Percentiles rank a stretch among this genome's conserved stretches.
These are phyloP conservation scores for Teunomyces stri DNA, from an alignment of 805 yeast genomes.

Conservation along the genomic window DNA sequence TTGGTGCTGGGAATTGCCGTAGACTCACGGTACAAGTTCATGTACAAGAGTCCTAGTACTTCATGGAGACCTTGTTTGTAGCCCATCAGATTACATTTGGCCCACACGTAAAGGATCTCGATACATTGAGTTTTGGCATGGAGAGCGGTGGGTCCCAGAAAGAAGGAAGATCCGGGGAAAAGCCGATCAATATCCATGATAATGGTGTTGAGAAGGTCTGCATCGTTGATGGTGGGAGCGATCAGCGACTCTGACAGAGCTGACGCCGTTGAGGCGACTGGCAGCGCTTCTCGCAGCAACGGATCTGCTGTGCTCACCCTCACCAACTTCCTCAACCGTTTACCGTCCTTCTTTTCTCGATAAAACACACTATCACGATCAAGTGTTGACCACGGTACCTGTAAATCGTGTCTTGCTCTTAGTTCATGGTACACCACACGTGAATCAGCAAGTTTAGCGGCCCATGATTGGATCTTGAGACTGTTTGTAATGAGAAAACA, in stretches of 20 bases:
- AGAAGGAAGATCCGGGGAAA: conserved; percentile 33
- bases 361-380: conserved; percentile 29
- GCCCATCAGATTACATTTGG: conserved; percentile 47
- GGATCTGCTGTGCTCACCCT: too few relatives aligned
- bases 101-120: conserved; percentile 47
- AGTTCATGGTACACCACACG: conserved; percentile 37
- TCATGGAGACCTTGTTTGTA: conserved; percentile 54
- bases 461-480: conserved; percentile 35
- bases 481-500: conserved; percentile 34
- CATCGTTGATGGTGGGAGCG: too few relatives aligned
- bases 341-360: not conserved
- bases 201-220: conserved; percentile 41
- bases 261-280: too few relatives aligned
- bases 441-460: conserved; percentile 22
- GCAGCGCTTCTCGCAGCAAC: too few relatives aligned
- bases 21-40: conserved; percentile 38
- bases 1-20: conserved; percentile 14
- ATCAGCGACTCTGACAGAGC: too few relatives aligned
- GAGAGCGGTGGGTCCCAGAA: too few relatives aligned
- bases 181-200: conserved; percentile 52
- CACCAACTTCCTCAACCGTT: too few relatives aligned
- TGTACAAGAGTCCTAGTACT: conserved; percentile 47
- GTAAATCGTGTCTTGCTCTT: conserved; percentile 25
- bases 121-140: conserved; percentile 32
- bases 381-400: conserved; percentile 37